A percentile compares a stretch with the other conserved stretches of the same genome.
phyloP scores from a whole-genome alignment of 2,329 filamentous ascomycete species.

The Ambrosiella xylebori region DNA sequence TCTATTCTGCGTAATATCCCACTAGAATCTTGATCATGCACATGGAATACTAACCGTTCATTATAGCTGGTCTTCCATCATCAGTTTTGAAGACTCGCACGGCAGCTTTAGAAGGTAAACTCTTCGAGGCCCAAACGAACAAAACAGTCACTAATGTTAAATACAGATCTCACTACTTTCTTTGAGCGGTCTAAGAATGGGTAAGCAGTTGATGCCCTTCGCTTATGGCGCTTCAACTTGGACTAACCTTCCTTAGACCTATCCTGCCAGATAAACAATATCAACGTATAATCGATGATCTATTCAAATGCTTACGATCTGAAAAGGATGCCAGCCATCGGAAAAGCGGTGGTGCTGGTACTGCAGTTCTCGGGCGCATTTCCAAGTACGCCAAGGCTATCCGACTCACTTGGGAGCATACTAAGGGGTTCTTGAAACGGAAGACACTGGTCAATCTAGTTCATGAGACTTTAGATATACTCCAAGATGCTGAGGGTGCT shows the following conservation, averaged over 20 bases:
- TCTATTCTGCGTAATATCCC: not conserved
- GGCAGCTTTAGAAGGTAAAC: conserved; percentile 25
- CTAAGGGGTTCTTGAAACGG: conserved; percentile 47
- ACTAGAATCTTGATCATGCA: not conserved
- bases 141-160: not conserved
- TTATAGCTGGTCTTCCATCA: conserved; percentile 6
- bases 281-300: conserved; percentile 60
- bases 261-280: conserved; percentile 58
- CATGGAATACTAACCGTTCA: not conserved
- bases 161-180: conserved; percentile 22
- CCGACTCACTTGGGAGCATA: conserved; percentile 53
- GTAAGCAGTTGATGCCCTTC: conserved; percentile 16
- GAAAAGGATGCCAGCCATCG: conserved; percentile 51
- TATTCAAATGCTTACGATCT: conserved; percentile 51
- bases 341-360: conserved; percentile 33
- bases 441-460: conserved; percentile 68
- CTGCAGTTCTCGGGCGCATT: conserved; percentile 38
- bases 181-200: conserved; percentile 23
- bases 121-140: not conserved
- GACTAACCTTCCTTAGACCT: not conserved
- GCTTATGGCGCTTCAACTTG: not conserved
- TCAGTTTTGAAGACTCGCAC: conserved; percentile 22
- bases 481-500: conserved; percentile 42
- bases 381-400: conserved; percentile 53
- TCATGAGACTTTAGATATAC: conserved; percentile 62